A percentile compares a stretch with the other conserved stretches of the same genome.
Conservation (phyloP, 192 early-diverging fungal species). For the Geranomyces michiganensis region DNA sequence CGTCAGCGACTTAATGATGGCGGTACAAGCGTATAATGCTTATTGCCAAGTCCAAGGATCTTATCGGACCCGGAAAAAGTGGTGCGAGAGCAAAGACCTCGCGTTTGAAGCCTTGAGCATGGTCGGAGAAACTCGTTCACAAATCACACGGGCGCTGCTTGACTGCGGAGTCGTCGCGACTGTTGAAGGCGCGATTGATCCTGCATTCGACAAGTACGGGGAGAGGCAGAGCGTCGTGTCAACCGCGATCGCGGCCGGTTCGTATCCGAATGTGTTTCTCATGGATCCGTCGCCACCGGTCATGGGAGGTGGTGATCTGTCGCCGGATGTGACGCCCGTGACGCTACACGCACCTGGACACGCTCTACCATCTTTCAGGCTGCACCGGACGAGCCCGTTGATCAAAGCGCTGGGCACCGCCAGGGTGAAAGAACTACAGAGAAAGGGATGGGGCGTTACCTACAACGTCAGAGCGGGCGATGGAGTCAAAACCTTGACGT, state of each 20-base stretch:
- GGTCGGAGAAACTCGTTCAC: neutral
- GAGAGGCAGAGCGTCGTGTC: neutral
- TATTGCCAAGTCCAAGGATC: slow-evolving; percentile 6
- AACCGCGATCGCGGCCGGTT: neutral
- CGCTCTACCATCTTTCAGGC: neutral
- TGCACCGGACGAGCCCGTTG: slow-evolving; percentile 13
- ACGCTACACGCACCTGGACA: slow-evolving; percentile 4
- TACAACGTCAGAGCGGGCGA: slow-evolving; percentile 5
- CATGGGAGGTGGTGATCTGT: neutral
- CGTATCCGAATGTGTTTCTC: slow-evolving; percentile 7
- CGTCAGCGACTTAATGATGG: slow-evolving; percentile 32
- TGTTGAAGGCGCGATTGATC: neutral
- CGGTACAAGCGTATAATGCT: slow-evolving; percentile 22
- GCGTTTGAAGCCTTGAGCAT: neutral
- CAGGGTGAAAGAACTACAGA: neutral
- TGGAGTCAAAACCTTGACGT: neutral
- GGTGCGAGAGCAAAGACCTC: slow-evolving; percentile 10
- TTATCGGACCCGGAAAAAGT: neutral
- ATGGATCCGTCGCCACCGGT: slow-evolving; percentile 3
- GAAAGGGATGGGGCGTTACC: neutral
- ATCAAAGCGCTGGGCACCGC: neutral
- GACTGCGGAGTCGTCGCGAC: slow-evolving; percentile 15
- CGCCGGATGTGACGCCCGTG: neutral
- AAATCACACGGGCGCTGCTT: slow-evolving; percentile 3
- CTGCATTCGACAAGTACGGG: slow-evolving; percentile 3